Conservation (phyloP, 2,329 filamentous ascomycete species). For the Pseudogymnoascus sp. region DNA sequence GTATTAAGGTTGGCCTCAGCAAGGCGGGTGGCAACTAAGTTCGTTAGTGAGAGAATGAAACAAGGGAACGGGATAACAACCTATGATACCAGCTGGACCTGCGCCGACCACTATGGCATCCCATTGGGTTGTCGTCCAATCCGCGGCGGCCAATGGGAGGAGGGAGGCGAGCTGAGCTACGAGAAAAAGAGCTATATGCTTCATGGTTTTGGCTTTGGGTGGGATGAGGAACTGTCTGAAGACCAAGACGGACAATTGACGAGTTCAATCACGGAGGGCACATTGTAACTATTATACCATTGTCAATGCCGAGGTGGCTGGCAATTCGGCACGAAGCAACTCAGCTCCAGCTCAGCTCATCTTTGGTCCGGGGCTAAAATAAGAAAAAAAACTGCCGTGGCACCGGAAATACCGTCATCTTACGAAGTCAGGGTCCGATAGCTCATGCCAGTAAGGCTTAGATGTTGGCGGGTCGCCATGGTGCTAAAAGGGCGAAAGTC, state of each 20-base stretch:
- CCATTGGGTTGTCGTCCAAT: slow-evolving; percentile 25
- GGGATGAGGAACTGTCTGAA: background rate
- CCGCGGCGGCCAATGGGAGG: background rate
- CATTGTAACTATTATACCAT: background rate
- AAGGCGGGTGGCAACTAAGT: slow-evolving; percentile 37
- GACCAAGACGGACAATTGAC: background rate
- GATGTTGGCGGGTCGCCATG: background rate
- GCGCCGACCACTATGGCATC: slow-evolving; percentile 38
- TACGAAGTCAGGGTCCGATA: slow-evolving; percentile 3
- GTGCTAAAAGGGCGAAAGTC: background rate
- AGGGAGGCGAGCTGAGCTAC: slow-evolving; percentile 3
- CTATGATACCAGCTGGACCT: slow-evolving; percentile 43
- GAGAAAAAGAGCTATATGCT: background rate
- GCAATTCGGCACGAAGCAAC: background rate
- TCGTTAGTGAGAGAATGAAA: background rate
- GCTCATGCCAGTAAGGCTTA: background rate
- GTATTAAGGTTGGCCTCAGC: slow-evolving; percentile 44
- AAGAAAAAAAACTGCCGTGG: background rate
- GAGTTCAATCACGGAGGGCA: background rate
- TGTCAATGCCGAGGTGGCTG: background rate
- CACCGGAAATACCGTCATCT: slow-evolving; percentile 2
- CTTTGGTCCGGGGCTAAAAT: background rate
- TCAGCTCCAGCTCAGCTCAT: background rate
- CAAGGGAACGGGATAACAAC: slow-evolving; percentile 10
- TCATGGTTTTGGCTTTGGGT: background rate